Evolutionary conservation across 257 asterid genomes (phyloP).

Genomic region (Fraxinus pennsylvanica): DNA sequence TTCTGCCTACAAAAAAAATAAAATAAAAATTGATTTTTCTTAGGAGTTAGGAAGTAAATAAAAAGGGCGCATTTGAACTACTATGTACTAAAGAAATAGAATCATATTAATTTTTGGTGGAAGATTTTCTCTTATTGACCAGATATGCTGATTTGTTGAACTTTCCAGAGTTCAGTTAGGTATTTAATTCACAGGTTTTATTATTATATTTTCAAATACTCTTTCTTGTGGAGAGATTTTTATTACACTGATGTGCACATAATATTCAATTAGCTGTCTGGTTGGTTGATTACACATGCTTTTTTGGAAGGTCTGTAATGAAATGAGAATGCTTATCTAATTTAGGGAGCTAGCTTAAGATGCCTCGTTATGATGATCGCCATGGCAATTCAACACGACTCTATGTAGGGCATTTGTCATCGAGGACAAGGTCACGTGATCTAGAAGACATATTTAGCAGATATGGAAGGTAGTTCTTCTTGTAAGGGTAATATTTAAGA

Average conservation of each 20-base stretch:
- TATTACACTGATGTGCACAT: background rate
- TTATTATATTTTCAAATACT: background rate
- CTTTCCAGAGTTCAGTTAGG: background rate
- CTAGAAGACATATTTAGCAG: conserved; percentile 56
- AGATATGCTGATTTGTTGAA: background rate
- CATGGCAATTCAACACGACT: conserved; percentile 47
- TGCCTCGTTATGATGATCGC: conserved; percentile 65
- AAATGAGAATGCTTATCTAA: background rate
- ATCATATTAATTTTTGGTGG: background rate
- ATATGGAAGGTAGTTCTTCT: conserved; percentile 52
- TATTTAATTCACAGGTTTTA: background rate
- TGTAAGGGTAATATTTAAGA: background rate
- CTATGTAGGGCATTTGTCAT: conserved; percentile 58
- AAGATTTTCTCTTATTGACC: background rate
- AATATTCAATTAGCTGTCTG: background rate
- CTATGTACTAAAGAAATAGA: background rate
- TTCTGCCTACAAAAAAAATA: too few relatives aligned
- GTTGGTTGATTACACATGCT: background rate
- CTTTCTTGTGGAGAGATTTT: background rate
- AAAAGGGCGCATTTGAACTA: background rate
- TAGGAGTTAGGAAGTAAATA: background rate
- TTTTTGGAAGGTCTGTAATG: background rate
- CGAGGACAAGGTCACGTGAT: conserved; percentile 61
- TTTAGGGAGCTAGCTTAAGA: conserved; percentile 29
- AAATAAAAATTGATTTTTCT: too few relatives aligned